phyloP scores from a whole-genome alignment of 148 eudicot genomes.

The Gaultheria prostrata region DNA sequence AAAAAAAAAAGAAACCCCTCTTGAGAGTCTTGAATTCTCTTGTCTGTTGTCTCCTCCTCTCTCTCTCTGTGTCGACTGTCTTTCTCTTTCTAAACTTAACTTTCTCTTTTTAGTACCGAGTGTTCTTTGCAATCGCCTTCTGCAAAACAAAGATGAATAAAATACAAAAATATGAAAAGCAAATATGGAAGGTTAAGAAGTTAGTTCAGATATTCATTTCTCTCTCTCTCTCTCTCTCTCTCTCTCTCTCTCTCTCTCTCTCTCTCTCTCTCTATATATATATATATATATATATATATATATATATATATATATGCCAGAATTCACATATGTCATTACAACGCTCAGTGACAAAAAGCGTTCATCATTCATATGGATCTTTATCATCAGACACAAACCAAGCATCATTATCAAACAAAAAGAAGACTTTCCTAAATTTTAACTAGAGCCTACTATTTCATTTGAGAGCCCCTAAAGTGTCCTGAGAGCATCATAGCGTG shows the following conservation, averaged over 20 bases:
- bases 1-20: constrained; percentile 1
- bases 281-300: no score
- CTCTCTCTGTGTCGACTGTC: constrained; percentile 28
- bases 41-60: constrained; percentile 32
- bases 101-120: constrained; percentile 26
- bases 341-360: background rate
- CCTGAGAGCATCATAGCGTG: background rate
- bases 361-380: background rate
- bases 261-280: no score
- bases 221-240: constrained; percentile 19
- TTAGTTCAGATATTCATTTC: background rate
- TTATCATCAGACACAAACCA: background rate
- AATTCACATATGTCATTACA: background rate
- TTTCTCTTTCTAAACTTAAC: constrained; percentile 28
- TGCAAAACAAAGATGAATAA: constrained; percentile 42
- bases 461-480: background rate
- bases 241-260: no score
- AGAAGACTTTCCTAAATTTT: background rate
- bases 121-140: constrained; percentile 63
- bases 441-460: background rate
- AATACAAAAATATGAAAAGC: constrained; percentile 16
- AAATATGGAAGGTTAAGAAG: constrained; percentile 18
- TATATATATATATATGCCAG: background rate
- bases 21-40: constrained; percentile 16
- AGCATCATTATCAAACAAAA: background rate